Conservation (phyloP, 305 asterid species). For the Fraxinus latifolia region DNA sequence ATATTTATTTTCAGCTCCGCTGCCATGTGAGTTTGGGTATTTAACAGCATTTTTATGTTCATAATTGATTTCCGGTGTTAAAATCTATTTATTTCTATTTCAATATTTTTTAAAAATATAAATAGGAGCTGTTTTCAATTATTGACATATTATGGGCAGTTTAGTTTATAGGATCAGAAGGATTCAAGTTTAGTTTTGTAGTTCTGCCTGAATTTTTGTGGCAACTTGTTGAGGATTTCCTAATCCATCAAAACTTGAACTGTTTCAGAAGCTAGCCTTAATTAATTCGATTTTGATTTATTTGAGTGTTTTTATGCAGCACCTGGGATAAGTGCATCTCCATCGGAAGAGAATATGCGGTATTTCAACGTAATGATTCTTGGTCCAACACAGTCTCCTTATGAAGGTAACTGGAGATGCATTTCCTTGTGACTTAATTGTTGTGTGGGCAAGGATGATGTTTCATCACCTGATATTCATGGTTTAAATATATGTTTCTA, state of each 20-base stretch:
- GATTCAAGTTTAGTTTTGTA: not conserved
- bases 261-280: not conserved
- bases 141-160: not conserved
- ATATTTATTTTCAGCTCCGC: not conserved
- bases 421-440: not conserved
- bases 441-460: not conserved
- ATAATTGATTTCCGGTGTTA: not conserved
- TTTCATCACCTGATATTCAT: slow-evolving; percentile 2
- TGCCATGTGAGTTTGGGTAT: not conserved
- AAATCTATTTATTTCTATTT: not conserved
- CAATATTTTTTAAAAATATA: not conserved
- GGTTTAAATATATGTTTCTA: not conserved
- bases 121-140: not conserved
- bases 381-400: slow-evolving; percentile 97
- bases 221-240: not conserved
- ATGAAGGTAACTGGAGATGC: slow-evolving; percentile 62
- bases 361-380: slow-evolving; percentile 96
- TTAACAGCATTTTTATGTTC: not conserved
- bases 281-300: not conserved
- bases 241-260: not conserved
- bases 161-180: not conserved
- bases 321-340: slow-evolving; percentile 99
- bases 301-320: slow-evolving; percentile 49
- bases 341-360: slow-evolving; percentile 95
- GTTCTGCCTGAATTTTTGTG: not conserved